Percentiles rank a stretch among this genome's conserved stretches.
Evolutionary conservation across 768 basidiomycete species (phyloP).

Genomic region (Trametes cingulata): DNA sequence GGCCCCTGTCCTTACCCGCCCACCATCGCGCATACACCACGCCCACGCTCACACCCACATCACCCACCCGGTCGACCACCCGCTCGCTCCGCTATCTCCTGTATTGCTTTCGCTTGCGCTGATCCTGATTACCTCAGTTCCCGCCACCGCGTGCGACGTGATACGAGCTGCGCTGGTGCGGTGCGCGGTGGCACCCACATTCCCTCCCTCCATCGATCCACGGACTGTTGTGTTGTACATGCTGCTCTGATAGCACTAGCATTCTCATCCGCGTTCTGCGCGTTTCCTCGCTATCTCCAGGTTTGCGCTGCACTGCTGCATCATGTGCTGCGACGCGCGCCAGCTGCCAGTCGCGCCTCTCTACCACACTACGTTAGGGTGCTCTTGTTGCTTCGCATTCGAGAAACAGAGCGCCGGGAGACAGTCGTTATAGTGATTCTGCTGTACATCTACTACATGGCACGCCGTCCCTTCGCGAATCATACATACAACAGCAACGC

Average conservation of each 20-base stretch:
- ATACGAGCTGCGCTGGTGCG: too few relatives aligned
- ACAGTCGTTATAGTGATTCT: constrained; percentile 13
- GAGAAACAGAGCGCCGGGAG: background rate
- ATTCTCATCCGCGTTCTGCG: background rate
- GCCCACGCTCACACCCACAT: background rate
- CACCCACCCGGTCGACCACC: background rate
- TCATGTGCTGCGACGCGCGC: too few relatives aligned
- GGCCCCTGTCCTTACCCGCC: constrained; percentile 11
- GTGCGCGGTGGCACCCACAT: background rate
- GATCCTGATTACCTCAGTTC: constrained; percentile 8
- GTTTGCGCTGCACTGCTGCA: background rate
- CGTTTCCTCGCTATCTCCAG: background rate
- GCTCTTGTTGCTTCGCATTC: background rate
- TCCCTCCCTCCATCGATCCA: too few relatives aligned
- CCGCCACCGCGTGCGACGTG: background rate
- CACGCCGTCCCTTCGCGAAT: background rate
- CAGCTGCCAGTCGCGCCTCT: background rate
- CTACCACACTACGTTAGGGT: background rate
- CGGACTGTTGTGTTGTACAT: constrained; percentile 17
- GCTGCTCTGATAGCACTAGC: background rate
- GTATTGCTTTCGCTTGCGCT: constrained; percentile 20
- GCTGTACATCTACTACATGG: background rate
- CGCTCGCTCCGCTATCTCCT: constrained; percentile 18
- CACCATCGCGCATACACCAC: background rate
- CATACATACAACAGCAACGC: background rate